Base-by-base conservation (phyloP, 2,329 filamentous ascomycete genomes). In the Zymoseptoria pseudotritici region DNA sequence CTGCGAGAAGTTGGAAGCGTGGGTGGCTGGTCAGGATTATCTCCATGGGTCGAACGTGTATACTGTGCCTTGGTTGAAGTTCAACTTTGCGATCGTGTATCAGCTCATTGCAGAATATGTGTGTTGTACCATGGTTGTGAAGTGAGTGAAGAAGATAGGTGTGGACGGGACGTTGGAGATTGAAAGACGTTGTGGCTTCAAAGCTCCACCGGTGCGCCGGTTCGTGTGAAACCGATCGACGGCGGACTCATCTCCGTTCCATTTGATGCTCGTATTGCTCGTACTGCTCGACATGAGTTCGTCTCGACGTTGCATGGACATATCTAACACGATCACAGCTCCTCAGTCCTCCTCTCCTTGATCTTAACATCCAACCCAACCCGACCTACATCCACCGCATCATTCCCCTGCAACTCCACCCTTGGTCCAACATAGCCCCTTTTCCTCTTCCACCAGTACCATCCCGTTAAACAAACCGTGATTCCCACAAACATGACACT, bases 401-500 rank as follows among this genome's bases (percentile, higher is more conserved):
- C 66, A 11, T 62, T 58, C 1, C 62, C 69, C 46, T 68, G 61
- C 59, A 69, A 61, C 1, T 63, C 61, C 11, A 68, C 68, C 21
- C 67, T 63, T 2, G 76, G 76, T 1, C 76, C 76, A 13, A 69
- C 65, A 66, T 78, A 78, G 7, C 75, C 76, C 55, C 69, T 66
- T 10, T 65, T 69, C 42, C 71, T 65, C 57, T 76, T 76, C 64
- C 69, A 75, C 3, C 72, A 51, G 63, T 74, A 82, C 78, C 80
- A 82, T 1, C 74, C 62, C 0, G 71, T 74, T 1, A 83, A 74
- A 49, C 83, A 75, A 10, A 82, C 72, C 0, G 79, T 80, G 61
- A 82, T 70, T 1, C 80, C 81, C 11, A 79, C 80, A 1, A 78
- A 79, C 63, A 83, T 79, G 52, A 83, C 66, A 64, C 75, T 79